A percentile compares a stretch with the other conserved stretches of the same genome.
Evolutionary conservation across 257 asterid species (phyloP).

Genomic region (Nicotiana benthamiana): DNA sequence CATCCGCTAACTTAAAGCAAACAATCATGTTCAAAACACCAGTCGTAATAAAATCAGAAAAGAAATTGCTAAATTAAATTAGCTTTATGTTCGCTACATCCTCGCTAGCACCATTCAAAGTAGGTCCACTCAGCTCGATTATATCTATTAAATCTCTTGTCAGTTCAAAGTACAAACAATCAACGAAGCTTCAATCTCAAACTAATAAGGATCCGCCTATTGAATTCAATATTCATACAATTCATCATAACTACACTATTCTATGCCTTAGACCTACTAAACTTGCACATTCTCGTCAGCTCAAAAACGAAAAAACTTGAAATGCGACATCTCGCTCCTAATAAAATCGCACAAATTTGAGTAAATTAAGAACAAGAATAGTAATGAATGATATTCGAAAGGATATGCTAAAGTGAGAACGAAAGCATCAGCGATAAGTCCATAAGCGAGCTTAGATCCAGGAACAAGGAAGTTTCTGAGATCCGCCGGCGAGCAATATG

Average conservation of each 20-base stretch:
- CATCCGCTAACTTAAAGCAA: background rate
- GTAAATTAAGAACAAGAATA: background rate
- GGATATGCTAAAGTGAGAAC: slow-evolving; percentile 89
- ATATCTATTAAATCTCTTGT: no score
- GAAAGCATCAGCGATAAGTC: slow-evolving; percentile 47
- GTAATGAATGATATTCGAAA: slow-evolving; percentile 17
- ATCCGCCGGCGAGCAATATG: slow-evolving; percentile 72
- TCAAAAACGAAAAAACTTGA: background rate
- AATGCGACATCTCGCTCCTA: background rate
- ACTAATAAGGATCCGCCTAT: background rate
- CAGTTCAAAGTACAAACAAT: background rate
- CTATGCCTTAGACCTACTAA: background rate
- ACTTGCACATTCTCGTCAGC: background rate
- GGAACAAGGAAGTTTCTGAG: slow-evolving; percentile 53
- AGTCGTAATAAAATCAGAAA: background rate
- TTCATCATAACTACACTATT: background rate
- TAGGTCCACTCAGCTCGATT: no score
- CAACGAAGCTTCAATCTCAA: background rate
- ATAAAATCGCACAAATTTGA: background rate
- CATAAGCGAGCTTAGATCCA: slow-evolving; percentile 59
- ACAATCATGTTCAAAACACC: no score
- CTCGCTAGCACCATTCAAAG: no score
- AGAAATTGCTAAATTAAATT: no score
- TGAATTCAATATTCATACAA: background rate
- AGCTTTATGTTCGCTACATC: no score